phyloP scores from a whole-genome alignment of 768 basidiomycete species.

The Leucogyrophana mollusca region DNA sequence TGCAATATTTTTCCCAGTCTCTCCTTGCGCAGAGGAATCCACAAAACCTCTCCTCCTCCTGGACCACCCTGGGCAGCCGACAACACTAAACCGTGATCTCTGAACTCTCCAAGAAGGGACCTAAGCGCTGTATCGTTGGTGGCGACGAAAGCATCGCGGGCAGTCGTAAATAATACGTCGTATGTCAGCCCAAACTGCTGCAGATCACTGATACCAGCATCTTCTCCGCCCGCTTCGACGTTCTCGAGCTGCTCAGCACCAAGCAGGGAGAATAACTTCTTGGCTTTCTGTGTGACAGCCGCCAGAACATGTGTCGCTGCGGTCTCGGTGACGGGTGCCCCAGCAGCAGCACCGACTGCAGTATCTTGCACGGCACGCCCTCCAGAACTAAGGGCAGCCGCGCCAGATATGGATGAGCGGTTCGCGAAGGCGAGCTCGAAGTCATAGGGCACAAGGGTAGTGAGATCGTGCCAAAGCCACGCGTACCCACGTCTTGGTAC shows the following conservation, averaged over 20 bases:
- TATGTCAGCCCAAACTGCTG: conserved; percentile 61
- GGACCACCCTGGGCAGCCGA: conserved; percentile 39
- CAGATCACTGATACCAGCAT: conserved; percentile 29
- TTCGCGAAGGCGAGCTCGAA: conserved; percentile 70
- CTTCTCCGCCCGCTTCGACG: conserved; percentile 29
- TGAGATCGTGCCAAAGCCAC: conserved; percentile 89
- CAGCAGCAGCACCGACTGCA: conserved; percentile 30
- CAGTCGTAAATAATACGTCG: conserved; percentile 68
- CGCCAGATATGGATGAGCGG: conserved; percentile 59
- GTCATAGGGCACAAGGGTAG: conserved; percentile 82
- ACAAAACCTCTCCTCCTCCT: conserved; percentile 61
- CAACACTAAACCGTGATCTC: conserved; percentile 86
- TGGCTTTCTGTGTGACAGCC: conserved; percentile 84
- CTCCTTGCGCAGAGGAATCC: conserved; percentile 87
- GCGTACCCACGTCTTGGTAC: conserved; percentile 50
- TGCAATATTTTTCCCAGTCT: conserved; percentile 51
- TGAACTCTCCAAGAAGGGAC: conserved; percentile 84
- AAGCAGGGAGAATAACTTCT: conserved; percentile 76
- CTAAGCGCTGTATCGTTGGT: conserved; percentile 83
- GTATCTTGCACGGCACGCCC: conserved; percentile 20
- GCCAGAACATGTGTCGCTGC: conserved; percentile 80
- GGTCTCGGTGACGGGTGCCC: conserved; percentile 64
- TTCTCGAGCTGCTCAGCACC: conserved; percentile 66
- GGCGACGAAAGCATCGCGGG: conserved; percentile 83
- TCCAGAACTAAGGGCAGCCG: conserved; percentile 33